Evolutionary conservation across 2,329 filamentous ascomycete genomes (phyloP).

Genomic region (Penicillium sp.): DNA sequence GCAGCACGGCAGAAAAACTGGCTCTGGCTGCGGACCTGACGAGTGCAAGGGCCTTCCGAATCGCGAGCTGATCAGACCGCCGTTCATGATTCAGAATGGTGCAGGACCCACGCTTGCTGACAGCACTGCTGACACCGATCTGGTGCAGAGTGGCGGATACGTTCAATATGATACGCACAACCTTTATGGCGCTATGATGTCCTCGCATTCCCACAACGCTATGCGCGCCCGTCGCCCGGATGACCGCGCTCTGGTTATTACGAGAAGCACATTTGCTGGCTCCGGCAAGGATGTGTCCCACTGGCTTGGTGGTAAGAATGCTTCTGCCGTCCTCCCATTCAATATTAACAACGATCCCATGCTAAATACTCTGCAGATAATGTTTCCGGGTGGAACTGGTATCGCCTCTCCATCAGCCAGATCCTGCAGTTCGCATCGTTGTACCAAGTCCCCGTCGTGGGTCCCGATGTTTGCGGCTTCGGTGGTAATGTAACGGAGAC

Average conservation of each 20-base stretch:
- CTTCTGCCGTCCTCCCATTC: background rate
- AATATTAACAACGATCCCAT: background rate
- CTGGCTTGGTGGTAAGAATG: conserved; percentile 7
- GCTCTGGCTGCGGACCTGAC: conserved; percentile 24
- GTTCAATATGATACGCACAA: conserved; percentile 68
- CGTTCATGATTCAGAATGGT: conserved; percentile 57
- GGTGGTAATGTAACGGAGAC: conserved; percentile 56
- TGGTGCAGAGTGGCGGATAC: conserved; percentile 54
- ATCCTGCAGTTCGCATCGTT: conserved; percentile 54
- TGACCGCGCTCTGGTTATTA: conserved; percentile 61
- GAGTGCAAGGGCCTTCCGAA: conserved; percentile 41
- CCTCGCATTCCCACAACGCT: conserved; percentile 44
- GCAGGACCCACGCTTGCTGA: conserved; percentile 42
- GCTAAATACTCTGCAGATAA: conserved; percentile 6
- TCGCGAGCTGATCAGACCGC: conserved; percentile 55
- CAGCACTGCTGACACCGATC: conserved; percentile 56
- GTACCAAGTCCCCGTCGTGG: conserved; percentile 59
- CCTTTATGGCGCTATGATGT: conserved; percentile 57
- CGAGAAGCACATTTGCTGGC: conserved; percentile 66
- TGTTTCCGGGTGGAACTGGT: conserved; percentile 25
- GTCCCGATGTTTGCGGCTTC: conserved; percentile 69
- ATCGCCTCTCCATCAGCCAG: conserved; percentile 49
- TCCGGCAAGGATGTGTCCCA: conserved; percentile 35
- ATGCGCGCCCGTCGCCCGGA: conserved; percentile 47
- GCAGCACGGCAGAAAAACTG: conserved; percentile 39